phyloP scores from a whole-genome alignment of 192 early-diverging fungal genomes.

The Mortierella hygrophila region DNA sequence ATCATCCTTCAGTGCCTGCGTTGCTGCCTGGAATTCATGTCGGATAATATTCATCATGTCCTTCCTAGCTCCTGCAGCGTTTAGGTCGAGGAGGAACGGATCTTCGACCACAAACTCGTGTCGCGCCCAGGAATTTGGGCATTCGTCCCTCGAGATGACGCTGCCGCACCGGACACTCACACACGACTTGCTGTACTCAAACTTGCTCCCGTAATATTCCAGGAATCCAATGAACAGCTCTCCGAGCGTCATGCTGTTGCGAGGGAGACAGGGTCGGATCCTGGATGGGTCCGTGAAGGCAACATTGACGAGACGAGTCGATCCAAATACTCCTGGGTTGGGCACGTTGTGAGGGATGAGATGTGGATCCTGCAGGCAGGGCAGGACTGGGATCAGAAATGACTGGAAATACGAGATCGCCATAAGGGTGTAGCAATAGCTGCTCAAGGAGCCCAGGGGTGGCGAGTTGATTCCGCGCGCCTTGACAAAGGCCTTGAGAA shows the following conservation, averaged over 20 bases:
- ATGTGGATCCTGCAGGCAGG: slow-evolving; percentile 48
- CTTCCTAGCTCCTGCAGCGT: slow-evolving; percentile 33
- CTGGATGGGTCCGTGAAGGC: slow-evolving; percentile 52
- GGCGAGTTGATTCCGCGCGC: slow-evolving; percentile 50
- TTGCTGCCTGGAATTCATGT: slow-evolving; percentile 53
- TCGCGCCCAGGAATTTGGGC: slow-evolving; percentile 13
- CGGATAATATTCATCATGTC: slow-evolving; percentile 51
- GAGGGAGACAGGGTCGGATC: slow-evolving; percentile 37
- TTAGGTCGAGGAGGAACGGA: slow-evolving; percentile 43
- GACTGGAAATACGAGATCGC: slow-evolving; percentile 54
- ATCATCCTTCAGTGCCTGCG: slow-evolving; percentile 37
- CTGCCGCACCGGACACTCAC: slow-evolving; percentile 46
- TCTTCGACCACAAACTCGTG: slow-evolving; percentile 50
- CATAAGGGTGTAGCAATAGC: slow-evolving; percentile 51
- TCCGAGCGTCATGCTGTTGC: slow-evolving; percentile 48
- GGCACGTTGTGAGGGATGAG: slow-evolving; percentile 51
- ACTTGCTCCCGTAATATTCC: slow-evolving; percentile 51
- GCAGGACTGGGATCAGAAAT: slow-evolving; percentile 30
- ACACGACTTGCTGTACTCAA: slow-evolving; percentile 41
- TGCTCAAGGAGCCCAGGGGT: slow-evolving; percentile 29
- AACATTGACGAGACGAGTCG: slow-evolving; percentile 36
- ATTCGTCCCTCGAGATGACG: slow-evolving; percentile 33
- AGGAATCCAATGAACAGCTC: slow-evolving; percentile 51
- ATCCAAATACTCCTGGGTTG: slow-evolving; percentile 34
- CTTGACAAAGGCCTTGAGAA: slow-evolving; percentile 53